Base-by-base conservation (phyloP, 352 stramenopile genomes). In the Pythium rishiriense region DNA sequence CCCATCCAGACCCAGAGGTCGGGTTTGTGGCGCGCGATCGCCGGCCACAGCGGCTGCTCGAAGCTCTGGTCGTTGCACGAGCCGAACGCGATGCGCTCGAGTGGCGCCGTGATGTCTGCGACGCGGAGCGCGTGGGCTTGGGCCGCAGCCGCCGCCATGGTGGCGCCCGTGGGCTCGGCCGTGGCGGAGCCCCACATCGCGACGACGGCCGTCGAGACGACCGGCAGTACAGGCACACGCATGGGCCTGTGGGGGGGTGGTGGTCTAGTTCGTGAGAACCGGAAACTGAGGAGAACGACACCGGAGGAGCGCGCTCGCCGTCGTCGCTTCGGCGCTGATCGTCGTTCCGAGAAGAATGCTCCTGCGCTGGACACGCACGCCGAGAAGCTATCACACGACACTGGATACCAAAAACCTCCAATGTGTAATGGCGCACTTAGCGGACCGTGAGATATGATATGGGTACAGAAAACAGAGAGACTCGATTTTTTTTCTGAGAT, bases 41-140 rank as follows among this genome's bases (percentile, higher is more conserved):
- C 73, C 10, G 62, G 31, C 87, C 87, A 96, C 62, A 96, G 72
- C 28, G 85, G 84, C 69, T 96, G 85, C 33, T 75, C 71, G 51
- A 93, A 87, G 72, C 83, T 87, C 72, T 96, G 87, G 52, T 96
- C 84, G 50, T 93, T 96, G 81, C 87, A 96, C 14, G 87, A 96
- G 41, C 85, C 87, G 68, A 96, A 96, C 28, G 76, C 83, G 46
- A 95, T 70, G 53, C 71, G 78, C 26, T 72, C 42, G 25, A 91
- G 75, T 37, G 82, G 75, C 41, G 67, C 31, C 46, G 71, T 64
- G 59, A 91, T 73, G 65, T 86, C 75, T 12, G 64, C 53, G 28
- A 73, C 57, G 39, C 64, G 42, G 12, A 50, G 54, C 51, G 58
- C 46, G 48, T 51, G 37, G 26, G 37, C 35, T 9, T 15, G 22